phyloP scores from a whole-genome alignment of 371 early-diverging fungal genomes.

The Mucor racemosus region DNA sequence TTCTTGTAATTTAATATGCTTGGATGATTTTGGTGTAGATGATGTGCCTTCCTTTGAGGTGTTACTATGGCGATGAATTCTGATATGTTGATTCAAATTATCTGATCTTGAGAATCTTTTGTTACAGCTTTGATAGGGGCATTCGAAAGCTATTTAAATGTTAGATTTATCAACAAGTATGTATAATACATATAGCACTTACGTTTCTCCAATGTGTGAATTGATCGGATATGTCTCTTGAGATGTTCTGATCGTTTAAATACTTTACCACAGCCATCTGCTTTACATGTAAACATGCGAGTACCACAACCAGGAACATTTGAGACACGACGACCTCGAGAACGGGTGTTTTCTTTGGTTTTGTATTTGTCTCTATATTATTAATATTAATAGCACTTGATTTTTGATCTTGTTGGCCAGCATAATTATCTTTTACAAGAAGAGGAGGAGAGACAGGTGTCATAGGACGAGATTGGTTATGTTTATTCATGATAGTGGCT shows the following conservation, averaged over 20 bases:
- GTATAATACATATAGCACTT: slow-evolving; percentile 27
- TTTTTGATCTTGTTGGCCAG: neutral
- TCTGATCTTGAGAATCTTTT: slow-evolving; percentile 86
- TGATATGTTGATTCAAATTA: slow-evolving; percentile 77
- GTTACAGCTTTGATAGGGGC: slow-evolving; percentile 74
- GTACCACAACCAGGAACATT: slow-evolving; percentile 43
- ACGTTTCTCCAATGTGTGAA: slow-evolving; percentile 71
- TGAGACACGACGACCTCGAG: slow-evolving; percentile 63
- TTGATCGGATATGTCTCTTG: slow-evolving; percentile 67
- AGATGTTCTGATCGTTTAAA: slow-evolving; percentile 73
- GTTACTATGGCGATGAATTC: slow-evolving; percentile 59
- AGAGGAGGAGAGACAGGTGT: slow-evolving; percentile 28
- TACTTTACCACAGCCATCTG: slow-evolving; percentile 62
- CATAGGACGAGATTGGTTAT: slow-evolving; percentile 16
- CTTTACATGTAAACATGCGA: slow-evolving; percentile 59
- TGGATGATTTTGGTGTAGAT: neutral
- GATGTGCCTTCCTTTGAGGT: slow-evolving; percentile 8
- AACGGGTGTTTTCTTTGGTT: slow-evolving; percentile 39
- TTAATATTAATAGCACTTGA: neutral
- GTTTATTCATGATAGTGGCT: slow-evolving; percentile 6
- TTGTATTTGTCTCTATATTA: neutral
- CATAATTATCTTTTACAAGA: slow-evolving; percentile 16
- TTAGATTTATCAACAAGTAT: neutral
- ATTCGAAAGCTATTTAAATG: slow-evolving; percentile 58
- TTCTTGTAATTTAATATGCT: slow-evolving; percentile 12